Conservation (phyloP, 2,329 filamentous ascomycete genomes). For the Alternaria ventricosa region DNA sequence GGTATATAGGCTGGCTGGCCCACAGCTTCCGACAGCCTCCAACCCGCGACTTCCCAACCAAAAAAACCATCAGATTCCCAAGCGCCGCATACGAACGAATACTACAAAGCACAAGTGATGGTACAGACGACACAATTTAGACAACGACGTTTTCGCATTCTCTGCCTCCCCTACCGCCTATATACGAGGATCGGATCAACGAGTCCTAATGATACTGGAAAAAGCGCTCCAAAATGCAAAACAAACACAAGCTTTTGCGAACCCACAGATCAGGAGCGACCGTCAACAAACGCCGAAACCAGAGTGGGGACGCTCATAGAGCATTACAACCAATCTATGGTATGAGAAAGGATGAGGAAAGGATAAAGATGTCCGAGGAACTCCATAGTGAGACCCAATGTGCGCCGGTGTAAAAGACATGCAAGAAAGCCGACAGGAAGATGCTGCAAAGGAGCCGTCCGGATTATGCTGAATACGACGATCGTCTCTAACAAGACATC, state of each 20-base stretch:
- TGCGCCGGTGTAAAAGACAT: conserved; percentile 41
- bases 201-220: conserved; percentile 27
- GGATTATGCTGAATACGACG: conserved; percentile 34
- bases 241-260: conserved; percentile 41
- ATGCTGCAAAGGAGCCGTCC: conserved; percentile 43
- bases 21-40: not conserved
- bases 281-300: conserved; percentile 31
- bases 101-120: conserved; percentile 17
- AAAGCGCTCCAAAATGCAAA: conserved; percentile 42
- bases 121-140: conserved; percentile 14
- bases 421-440: conserved; percentile 40
- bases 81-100: conserved; percentile 8
- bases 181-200: conserved; percentile 31
- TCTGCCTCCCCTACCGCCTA: conserved; percentile 26
- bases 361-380: conserved; percentile 26
- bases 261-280: conserved; percentile 30
- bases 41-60: not conserved
- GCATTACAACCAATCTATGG: conserved; percentile 44
- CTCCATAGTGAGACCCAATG: conserved; percentile 23
- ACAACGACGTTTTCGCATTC: conserved; percentile 27
- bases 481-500: conserved; percentile 19
- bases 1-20: conserved; percentile 18
- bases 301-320: conserved; percentile 40
- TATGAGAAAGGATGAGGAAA: conserved; percentile 22
- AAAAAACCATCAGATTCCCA: conserved; percentile 8